A percentile compares a stretch with the other conserved stretches of the same genome.
Conservation (phyloP, 108 stramenopile genomes). For the Nitzschia palea region DNA sequence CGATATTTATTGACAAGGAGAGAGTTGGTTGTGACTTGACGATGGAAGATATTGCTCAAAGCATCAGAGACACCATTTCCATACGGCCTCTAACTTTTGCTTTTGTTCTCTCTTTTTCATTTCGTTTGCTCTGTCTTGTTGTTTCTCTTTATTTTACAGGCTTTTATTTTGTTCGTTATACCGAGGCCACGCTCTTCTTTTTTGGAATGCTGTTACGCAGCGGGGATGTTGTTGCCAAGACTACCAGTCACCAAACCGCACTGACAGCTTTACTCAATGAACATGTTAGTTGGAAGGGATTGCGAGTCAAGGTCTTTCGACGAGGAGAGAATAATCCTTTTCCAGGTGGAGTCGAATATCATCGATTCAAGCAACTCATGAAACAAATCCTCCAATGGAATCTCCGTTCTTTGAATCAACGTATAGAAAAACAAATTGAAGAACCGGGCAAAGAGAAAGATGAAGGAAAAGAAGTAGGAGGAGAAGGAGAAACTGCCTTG, state of each 20-base stretch:
- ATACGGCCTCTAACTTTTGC: conserved; percentile 40
- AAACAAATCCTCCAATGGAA: conserved; percentile 17
- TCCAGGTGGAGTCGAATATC: conserved; percentile 57
- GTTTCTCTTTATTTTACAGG: conserved; percentile 57
- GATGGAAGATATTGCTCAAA: no score
- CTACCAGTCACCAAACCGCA: conserved; percentile 69
- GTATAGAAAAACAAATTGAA: not conserved
- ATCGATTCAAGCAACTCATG: conserved; percentile 35
- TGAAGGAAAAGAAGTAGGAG: not conserved
- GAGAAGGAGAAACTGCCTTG: conserved; percentile 9
- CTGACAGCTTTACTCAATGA: conserved; percentile 60
- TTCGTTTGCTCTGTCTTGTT: conserved; percentile 30
- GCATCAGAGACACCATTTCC: no score
- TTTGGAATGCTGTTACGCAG: conserved; percentile 47
- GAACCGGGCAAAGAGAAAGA: not conserved
- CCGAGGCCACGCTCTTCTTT: conserved; percentile 51
- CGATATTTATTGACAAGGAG: conserved; percentile 42
- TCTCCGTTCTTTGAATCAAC: not conserved
- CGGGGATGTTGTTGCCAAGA: conserved; percentile 62
- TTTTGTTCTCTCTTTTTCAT: conserved; percentile 29
- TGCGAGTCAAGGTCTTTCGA: conserved; percentile 64
- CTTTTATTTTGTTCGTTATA: conserved; percentile 83
- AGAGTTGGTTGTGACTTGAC: no score
- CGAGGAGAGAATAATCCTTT: conserved; percentile 38
- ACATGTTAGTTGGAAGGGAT: conserved; percentile 52